These are phyloP conservation scores for Saccharomyces hybrid DNA, from an alignment of 1,139 yeast genomes.

Conservation along the genomic window DNA sequence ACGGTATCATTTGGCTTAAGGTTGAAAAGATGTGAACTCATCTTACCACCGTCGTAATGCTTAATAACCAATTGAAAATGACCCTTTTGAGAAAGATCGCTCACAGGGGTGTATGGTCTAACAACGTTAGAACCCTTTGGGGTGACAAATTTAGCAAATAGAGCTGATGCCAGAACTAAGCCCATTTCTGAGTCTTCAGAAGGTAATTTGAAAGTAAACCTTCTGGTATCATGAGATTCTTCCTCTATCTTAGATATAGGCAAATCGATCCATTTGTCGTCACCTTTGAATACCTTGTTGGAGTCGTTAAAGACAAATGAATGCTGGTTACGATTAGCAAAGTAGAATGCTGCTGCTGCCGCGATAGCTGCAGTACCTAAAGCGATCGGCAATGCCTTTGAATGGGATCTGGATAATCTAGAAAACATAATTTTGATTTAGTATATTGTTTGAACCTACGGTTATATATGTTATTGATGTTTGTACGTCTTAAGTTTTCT, in stretches of 20 bases:
- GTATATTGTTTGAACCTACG: slow-evolving; percentile 1
- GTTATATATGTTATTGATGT: not conserved
- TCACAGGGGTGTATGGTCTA: slow-evolving; percentile 94
- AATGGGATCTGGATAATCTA: slow-evolving; percentile 13
- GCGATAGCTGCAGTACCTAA: slow-evolving; percentile 49
- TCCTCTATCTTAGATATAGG: slow-evolving; percentile 47
- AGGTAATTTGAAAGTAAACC: slow-evolving; percentile 66
- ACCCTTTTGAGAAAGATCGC: slow-evolving; percentile 65
- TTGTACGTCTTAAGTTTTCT: too few relatives aligned
- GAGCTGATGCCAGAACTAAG: slow-evolving; percentile 67
- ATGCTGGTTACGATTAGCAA: slow-evolving; percentile 1
- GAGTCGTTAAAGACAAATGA: slow-evolving; percentile 37
- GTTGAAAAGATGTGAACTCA: slow-evolving; percentile 65
- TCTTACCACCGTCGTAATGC: slow-evolving; percentile 75
- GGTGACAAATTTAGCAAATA: slow-evolving; percentile 74
- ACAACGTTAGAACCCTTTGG: slow-evolving; percentile 81
- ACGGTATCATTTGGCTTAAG: slow-evolving; percentile 76
- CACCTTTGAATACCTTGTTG: slow-evolving; percentile 55
- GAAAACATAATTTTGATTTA: slow-evolving; percentile 10
- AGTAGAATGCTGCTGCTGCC: slow-evolving; percentile 30
- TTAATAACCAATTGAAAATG: slow-evolving; percentile 73
- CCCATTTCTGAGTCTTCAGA: slow-evolving; percentile 66
- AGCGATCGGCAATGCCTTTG: slow-evolving; percentile 31
- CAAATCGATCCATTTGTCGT: slow-evolving; percentile 73
- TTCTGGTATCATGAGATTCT: slow-evolving; percentile 53